A percentile compares a stretch with the other conserved stretches of the same genome.
phyloP scores from a whole-genome alignment of 164 flowering plant genomes.

The Liriodendron chinense region DNA sequence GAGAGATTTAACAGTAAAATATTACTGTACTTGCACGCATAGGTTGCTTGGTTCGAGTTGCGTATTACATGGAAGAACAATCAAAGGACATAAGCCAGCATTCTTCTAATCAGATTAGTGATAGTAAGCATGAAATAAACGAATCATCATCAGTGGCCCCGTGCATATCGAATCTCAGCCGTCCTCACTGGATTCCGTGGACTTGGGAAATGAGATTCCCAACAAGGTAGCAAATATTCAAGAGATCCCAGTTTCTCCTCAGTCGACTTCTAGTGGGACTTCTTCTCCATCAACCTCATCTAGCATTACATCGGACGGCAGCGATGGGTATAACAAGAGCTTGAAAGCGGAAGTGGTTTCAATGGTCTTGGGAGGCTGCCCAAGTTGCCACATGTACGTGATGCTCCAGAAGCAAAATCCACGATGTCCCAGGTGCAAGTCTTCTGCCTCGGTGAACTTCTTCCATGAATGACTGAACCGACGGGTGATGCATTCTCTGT shows the following conservation, averaged over 20 bases:
- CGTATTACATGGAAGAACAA: background rate
- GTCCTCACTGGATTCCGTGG: background rate
- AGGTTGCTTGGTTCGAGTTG: too few species aligned
- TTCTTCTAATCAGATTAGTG: background rate
- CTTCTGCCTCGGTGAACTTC: constrained; percentile 1
- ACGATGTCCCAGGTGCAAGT: constrained; percentile 8
- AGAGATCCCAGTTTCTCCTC: background rate
- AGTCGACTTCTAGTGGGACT: background rate
- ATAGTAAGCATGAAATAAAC: background rate
- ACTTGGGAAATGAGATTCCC: background rate
- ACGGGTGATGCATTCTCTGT: background rate
- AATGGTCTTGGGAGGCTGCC: constrained; percentile 5
- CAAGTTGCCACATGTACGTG: constrained; percentile 7
- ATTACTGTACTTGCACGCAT: too few species aligned
- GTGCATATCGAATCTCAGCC: background rate
- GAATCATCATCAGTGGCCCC: background rate
- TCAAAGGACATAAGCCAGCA: background rate
- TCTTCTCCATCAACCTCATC: background rate
- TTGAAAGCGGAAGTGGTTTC: background rate
- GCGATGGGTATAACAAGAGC: background rate
- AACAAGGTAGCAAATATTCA: background rate
- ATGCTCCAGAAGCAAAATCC: constrained; percentile 13
- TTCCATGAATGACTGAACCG: constrained; percentile 2
- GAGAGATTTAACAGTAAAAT: too few species aligned
- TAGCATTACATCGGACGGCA: background rate